These are phyloP conservation scores for Lepidium didymum DNA, from an alignment of 345 rosid species.

Conservation along the genomic window DNA sequence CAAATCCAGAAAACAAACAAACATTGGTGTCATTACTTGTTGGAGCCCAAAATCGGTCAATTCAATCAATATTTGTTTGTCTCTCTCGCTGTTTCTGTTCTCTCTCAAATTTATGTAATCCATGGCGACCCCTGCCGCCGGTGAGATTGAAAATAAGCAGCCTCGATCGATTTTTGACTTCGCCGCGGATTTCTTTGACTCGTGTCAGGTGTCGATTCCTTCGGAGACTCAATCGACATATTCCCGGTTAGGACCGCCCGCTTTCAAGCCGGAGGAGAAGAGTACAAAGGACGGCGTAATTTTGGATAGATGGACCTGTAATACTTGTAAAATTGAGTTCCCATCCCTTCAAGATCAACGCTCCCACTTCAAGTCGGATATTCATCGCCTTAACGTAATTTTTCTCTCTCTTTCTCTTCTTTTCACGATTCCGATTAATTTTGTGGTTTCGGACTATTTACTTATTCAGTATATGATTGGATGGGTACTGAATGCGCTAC, in stretches of 20 bases:
- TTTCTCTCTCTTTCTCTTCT: neutral
- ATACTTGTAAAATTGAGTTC: slow-evolving; percentile 76
- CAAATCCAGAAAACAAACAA: neutral
- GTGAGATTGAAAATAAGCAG: slow-evolving; percentile 28
- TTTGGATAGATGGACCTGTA: slow-evolving; percentile 78
- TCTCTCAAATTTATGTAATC: neutral
- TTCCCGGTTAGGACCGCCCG: slow-evolving; percentile 12
- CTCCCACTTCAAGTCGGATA: slow-evolving; percentile 79
- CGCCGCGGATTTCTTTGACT: slow-evolving; percentile 48
- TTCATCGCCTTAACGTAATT: slow-evolving; percentile 86
- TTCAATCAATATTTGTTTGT: too few species aligned
- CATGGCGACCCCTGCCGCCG: slow-evolving; percentile 28
- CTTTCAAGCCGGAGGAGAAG: slow-evolving; percentile 27
- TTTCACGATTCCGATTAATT: neutral
- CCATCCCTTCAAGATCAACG: slow-evolving; percentile 84
- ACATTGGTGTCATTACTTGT: too few species aligned
- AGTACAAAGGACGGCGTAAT: slow-evolving; percentile 25
- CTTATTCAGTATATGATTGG: neutral
- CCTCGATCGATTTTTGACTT: slow-evolving; percentile 62
- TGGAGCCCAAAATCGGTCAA: too few species aligned
- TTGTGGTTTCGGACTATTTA: neutral
- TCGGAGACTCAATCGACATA: slow-evolving; percentile 27
- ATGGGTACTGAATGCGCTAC: neutral
- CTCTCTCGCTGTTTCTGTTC: too few species aligned
- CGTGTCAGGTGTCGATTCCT: slow-evolving; percentile 48